Evolutionary conservation across 108 stramenopile species (phyloP), one percentile per base, ranked within the genome.

Genomic region (Discostella stelligeroides): DNA sequence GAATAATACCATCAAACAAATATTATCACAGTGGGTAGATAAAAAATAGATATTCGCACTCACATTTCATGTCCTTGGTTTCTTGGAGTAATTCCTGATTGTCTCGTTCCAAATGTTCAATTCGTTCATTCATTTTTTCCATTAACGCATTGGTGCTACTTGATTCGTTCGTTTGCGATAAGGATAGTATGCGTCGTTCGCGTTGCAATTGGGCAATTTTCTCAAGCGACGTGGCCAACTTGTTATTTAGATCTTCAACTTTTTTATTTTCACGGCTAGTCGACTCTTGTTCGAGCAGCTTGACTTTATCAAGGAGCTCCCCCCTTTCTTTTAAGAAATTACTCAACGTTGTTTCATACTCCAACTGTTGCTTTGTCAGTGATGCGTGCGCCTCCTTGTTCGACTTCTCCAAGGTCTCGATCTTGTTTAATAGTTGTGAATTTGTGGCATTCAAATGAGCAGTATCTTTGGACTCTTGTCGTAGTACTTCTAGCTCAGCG

Each of bases 11-110:
- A 6, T 34, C 34, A 34, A 34, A 3, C 3, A 34, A 34, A 34
- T 5, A 34, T 34, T 34, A 34, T 34, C 34, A 6, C 34, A 34
- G 34, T 34, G 34, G 34, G 34, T 5, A 3, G 34, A 6, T 34
- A 34, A 5, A 34, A 3, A 34, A 34, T 34, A 6, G 6, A 34
- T 34, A 34, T 6, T 34, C 6, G 34, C 5, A 34, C 34, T 34
- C 34, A 34, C 34, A 7, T 47, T 70, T 46, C 70, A 70, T 70
- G 29, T 58, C 70, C n/a, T 54, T 24, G 12, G 39, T 29, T 51
- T 70, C 70, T 24, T 37, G 28, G 4, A 47, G 28, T 46, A 69
- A 34, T 17, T 59, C 68, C 25, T 30, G 38, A 56, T 55, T 54
- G 14, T 55, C 30, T 21, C 53, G 29, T 12, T 40, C 38, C 53